A percentile compares a stretch with the other conserved stretches of the same genome.
phyloP scores from a whole-genome alignment of 1,284 basidiomycete genomes.

The Ustilago sp. region DNA sequence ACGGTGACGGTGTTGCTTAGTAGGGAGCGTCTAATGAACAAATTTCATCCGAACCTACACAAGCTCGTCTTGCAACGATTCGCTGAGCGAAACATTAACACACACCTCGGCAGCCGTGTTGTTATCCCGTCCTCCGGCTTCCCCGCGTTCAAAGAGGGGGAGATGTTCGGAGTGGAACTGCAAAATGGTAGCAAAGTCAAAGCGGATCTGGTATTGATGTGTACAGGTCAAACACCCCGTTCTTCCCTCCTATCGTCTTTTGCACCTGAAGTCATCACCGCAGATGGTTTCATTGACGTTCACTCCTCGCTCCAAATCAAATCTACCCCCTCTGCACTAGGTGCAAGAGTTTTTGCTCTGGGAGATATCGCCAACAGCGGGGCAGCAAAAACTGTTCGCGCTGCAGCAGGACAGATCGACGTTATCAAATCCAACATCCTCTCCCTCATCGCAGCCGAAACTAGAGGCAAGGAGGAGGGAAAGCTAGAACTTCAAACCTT shows the following conservation, averaged over 20 bases:
- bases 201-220: slow-evolving; percentile 46
- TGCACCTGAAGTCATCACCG: slow-evolving; percentile 24
- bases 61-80: slow-evolving; percentile 25
- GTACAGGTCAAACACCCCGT: slow-evolving; percentile 51
- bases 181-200: slow-evolving; percentile 23
- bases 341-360: slow-evolving; percentile 23
- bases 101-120: slow-evolving; percentile 26
- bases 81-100: slow-evolving; percentile 11
- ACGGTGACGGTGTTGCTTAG: slow-evolving; percentile 53
- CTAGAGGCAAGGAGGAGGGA: background rate
- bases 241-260: slow-evolving; percentile 29
- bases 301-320: slow-evolving; percentile 43
- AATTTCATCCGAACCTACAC: slow-evolving; percentile 44
- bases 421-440: slow-evolving; percentile 41
- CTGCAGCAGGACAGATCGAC: slow-evolving; percentile 42
- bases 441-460: slow-evolving; percentile 14
- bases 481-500: slow-evolving; percentile 13
- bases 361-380: slow-evolving; percentile 49
- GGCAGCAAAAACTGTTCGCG: slow-evolving; percentile 44
- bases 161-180: slow-evolving; percentile 28
- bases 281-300: slow-evolving; percentile 43
- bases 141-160: slow-evolving; percentile 13
- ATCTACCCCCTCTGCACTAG: background rate
- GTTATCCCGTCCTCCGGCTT: slow-evolving; percentile 20
- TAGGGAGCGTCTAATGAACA: slow-evolving; percentile 43